A percentile compares a stretch with the other conserved stretches of the same genome.
Evolutionary conservation across 805 yeast species (phyloP).

Genomic region (Clavispora fructus): DNA sequence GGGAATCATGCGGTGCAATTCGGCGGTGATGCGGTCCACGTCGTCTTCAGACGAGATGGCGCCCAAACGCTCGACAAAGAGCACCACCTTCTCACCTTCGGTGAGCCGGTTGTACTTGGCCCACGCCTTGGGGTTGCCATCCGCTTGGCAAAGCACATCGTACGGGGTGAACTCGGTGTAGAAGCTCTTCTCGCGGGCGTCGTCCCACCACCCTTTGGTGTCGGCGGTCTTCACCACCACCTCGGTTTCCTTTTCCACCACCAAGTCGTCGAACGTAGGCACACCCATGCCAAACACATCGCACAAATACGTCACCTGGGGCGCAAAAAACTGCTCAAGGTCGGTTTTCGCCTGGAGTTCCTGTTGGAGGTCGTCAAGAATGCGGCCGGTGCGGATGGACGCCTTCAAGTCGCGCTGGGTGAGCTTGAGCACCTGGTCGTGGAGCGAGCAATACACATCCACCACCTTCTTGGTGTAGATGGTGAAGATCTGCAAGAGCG

Average conservation of each 20-base stretch:
- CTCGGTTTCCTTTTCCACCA: conserved; percentile 19
- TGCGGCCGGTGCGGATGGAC: conserved; percentile 63
- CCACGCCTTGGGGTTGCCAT: not conserved
- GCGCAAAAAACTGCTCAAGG: not conserved
- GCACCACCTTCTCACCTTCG: conserved; percentile 37
- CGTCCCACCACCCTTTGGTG: conserved; percentile 50
- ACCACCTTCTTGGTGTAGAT: conserved; percentile 41
- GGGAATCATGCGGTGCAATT: conserved; percentile 47
- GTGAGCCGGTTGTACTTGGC: conserved; percentile 12
- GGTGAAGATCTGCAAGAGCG: conserved; percentile 33
- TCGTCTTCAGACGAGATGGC: conserved; percentile 41
- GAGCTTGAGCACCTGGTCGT: conserved; percentile 29
- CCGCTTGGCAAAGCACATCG: not conserved
- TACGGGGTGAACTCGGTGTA: conserved; percentile 42
- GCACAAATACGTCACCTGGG: conserved; percentile 7
- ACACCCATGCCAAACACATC: conserved; percentile 3
- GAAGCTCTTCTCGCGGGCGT: conserved; percentile 57
- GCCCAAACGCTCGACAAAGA: conserved; percentile 41
- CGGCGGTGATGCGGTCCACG: conserved; percentile 39
- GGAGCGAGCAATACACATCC: conserved; percentile 28
- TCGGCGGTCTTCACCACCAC: conserved; percentile 5
- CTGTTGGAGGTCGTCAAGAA: conserved; percentile 39
- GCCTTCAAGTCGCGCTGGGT: conserved; percentile 43
- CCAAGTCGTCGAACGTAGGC: conserved; percentile 18
- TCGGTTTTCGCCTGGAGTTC: conserved; percentile 16